Base-by-base conservation (phyloP, 768 basidiomycete species). In the Leccinum longicurvipes region DNA sequence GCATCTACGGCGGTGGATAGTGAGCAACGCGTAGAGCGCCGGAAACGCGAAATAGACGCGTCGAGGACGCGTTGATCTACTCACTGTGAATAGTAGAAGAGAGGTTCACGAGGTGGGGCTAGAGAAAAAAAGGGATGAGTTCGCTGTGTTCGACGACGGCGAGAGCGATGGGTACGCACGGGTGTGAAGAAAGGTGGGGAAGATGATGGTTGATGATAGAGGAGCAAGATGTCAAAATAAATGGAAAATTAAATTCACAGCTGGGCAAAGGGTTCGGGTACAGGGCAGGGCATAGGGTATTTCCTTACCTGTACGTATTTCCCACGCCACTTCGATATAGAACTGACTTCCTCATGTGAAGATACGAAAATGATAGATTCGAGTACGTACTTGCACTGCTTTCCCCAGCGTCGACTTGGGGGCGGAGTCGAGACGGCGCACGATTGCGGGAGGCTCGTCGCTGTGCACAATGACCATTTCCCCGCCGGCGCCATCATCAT, bases 191-290 rank as follows among this genome's bases (percentile, higher is more conserved):
- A 67, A 59, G 39, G 60, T 61, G 63, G 60, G 72, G 72, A 71
- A 74, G 75, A 72, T 75, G 75, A 71, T 77, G 75, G 77, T 79
- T 73, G 76, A 73, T 78, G 70, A 68, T 66, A 68, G 68, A 74
- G 68, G 67, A 72, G 73, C 63, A 74, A 72, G 67, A 61, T 67
- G 75, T 75, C 74, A 72, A 73, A 78, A 74, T 77, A 77, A 76
- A 76, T 73, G 73, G 73, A 75, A 76, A 76, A 79, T 78, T 81
- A 84, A 86, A 84, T 84, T 81, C 79, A 74, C 78, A 75, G 73
- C 73, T 81, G 84, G 84, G 84, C 84, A 85, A 76, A 86, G 84
- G 84, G 84, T 85, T 84, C 73, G 76, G 75, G 76, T 63, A 73
- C 61, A 77, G 76, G 76, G 76, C 63, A 68, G 64, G 72, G 69